These are phyloP conservation scores for Tolypocladium tropicale DNA, from an alignment of 2,329 filamentous ascomycete species.

Conservation along the genomic window DNA sequence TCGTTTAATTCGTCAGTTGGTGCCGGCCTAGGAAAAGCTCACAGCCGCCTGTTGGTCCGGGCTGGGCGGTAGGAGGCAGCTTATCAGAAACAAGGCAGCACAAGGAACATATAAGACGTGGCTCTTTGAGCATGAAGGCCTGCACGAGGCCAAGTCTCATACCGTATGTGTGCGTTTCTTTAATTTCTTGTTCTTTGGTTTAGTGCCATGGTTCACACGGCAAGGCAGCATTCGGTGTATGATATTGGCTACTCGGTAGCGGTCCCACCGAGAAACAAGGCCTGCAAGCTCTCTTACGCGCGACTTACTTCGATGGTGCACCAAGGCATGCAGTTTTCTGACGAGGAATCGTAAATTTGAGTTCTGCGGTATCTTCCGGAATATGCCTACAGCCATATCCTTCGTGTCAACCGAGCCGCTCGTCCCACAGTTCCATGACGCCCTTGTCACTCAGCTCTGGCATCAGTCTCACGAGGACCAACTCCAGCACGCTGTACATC, in stretches of 20 bases:
- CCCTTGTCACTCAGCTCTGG: conserved; percentile 72
- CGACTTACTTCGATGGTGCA: neutral
- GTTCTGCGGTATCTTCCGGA: neutral
- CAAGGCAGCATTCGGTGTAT: neutral
- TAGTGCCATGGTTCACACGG: neutral
- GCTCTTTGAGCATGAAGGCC: neutral
- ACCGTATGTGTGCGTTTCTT: neutral
- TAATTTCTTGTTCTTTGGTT: neutral
- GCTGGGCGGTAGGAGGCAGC: neutral
- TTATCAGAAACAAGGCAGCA: neutral
- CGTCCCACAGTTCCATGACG: conserved; percentile 61
- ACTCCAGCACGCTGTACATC: conserved; percentile 71
- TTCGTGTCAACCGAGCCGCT: conserved; percentile 44
- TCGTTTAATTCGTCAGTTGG: neutral
- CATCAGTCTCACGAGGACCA: conserved; percentile 69
- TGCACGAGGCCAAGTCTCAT: too few species aligned
- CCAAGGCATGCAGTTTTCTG: neutral
- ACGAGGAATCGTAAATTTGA: neutral
- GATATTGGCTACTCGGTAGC: neutral
- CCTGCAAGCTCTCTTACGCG: neutral
- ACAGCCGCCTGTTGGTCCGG: neutral
- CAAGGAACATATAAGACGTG: neutral
- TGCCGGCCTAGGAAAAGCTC: neutral
- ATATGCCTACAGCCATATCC: neutral
- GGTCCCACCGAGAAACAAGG: neutral